These are phyloP conservation scores for Pseudonectria foliicola DNA, from an alignment of 2,329 filamentous ascomycete genomes.

Conservation along the genomic window DNA sequence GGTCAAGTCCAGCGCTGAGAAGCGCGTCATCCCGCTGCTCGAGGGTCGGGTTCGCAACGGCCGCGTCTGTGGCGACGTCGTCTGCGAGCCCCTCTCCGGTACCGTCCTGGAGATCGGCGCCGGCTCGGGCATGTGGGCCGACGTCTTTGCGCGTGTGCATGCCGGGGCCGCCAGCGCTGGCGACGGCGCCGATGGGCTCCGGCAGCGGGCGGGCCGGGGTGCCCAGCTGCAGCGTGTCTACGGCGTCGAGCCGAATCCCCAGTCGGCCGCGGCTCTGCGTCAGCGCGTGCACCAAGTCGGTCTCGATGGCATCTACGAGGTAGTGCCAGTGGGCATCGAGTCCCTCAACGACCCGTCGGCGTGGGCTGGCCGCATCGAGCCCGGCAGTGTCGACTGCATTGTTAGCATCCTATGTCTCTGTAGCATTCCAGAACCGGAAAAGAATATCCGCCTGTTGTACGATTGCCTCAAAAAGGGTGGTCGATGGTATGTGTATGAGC, in stretches of 20 bases:
- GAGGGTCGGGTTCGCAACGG: conserved; percentile 40
- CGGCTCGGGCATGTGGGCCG: conserved; percentile 54
- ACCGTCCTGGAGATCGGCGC: conserved; percentile 57
- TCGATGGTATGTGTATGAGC: conserved; percentile 57
- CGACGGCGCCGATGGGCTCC: conserved; percentile 14
- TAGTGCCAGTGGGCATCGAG: conserved; percentile 57
- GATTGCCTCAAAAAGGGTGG: conserved; percentile 53
- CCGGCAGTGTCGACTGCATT: conserved; percentile 50
- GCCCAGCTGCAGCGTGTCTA: conserved; percentile 42
- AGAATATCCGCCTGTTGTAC: conserved; percentile 49
- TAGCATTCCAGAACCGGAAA: conserved; percentile 53
- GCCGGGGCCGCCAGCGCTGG: conserved; percentile 4
- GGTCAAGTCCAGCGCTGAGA: conserved; percentile 35
- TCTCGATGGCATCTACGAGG: conserved; percentile 50
- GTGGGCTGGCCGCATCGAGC: conserved; percentile 40
- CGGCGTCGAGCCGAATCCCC: conserved; percentile 57
- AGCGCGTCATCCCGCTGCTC: conserved; percentile 46
- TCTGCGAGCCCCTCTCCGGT: conserved; percentile 36
- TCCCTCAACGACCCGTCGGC: conserved; percentile 36
- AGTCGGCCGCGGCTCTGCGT: conserved; percentile 42
- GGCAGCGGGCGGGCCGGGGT: conserved; percentile 9
- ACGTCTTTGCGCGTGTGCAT: conserved; percentile 37
- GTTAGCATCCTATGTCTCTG: conserved; percentile 56
- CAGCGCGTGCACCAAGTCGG: conserved; percentile 43
- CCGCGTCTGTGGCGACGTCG: conserved; percentile 24